phyloP scores from a whole-genome alignment of 345 rosid genomes.

The Populus alba region DNA sequence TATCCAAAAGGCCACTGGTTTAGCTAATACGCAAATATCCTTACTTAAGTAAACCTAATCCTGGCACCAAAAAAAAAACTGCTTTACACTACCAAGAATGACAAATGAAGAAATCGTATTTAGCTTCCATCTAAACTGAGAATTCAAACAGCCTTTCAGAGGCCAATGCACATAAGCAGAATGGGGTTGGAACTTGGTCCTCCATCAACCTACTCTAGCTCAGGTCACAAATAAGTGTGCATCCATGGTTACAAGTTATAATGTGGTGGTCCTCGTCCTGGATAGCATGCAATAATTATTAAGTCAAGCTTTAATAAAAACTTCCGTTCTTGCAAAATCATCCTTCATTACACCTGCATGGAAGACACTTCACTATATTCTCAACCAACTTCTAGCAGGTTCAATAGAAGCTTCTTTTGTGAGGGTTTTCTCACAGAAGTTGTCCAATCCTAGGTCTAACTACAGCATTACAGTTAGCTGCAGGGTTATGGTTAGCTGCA shows the following conservation, averaged over 20 bases:
- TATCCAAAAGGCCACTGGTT: background rate
- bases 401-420: background rate
- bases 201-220: background rate
- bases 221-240: background rate
- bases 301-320: background rate
- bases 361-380: background rate
- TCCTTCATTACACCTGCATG: background rate
- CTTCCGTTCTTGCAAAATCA: background rate
- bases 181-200: background rate
- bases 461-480: background rate
- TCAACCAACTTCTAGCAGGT: background rate
- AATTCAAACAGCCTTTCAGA: background rate
- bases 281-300: background rate
- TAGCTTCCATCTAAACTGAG: background rate
- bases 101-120: background rate
- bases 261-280: background rate
- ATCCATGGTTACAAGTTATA: background rate
- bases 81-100: background rate
- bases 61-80: background rate
- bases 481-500: background rate
- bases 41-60: background rate
- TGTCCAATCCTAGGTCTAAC: background rate
- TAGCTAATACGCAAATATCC: background rate
- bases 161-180: background rate
- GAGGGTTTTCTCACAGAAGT: background rate